Base-by-base conservation (phyloP, 2,329 filamentous ascomycete genomes). In the Waltergamsia citrina region DNA sequence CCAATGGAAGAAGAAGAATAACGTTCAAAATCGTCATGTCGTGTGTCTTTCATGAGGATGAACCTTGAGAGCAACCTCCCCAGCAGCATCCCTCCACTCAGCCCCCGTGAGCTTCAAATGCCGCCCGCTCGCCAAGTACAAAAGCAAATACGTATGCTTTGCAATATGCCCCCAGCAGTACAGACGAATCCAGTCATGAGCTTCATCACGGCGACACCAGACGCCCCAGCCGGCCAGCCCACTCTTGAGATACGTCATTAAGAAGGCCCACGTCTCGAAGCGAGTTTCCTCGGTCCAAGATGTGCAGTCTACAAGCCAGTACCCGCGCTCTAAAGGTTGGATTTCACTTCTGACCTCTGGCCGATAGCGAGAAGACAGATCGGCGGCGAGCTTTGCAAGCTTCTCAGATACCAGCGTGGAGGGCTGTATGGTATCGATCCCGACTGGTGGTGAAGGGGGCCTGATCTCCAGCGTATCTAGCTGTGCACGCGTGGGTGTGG, bases 81-180 rank as follows among this genome's bases (percentile, higher is more conserved):
- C 78, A 2, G 67, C 66, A 0, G 68, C 74, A 53, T 78, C 85
- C 33, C 80, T 56, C 85, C 85, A 94, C 31, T 60, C 59, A 11
- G 74, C 62, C 0, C 70, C 70, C 7, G 70, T 70, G 6, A 60
- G 62, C 38, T 71, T 68, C 12, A 88, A 56, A 39, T 67, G 66
- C 21, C 80, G 67, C 36, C 73, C 66, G 45, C 80, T 90, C 1
- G 78, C 81, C 11, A 87, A 57, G 50, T 83, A 90, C 1, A 94
- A 55, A 25, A 88, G 53, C 4, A 92, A 56, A 52, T 86, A 94
- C 22, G 85, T 67, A 46, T 93, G 80, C 35, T 75, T 69, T 0
- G 75, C 74, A 1, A 85, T 61, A 41, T 80, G 71, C 1, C 83
- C 87, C 79, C 84, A 94, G 48, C 84, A 85, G 50, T 83, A 92